phyloP scores from a whole-genome alignment of 371 early-diverging fungal species.

The Nematocida displodere region DNA sequence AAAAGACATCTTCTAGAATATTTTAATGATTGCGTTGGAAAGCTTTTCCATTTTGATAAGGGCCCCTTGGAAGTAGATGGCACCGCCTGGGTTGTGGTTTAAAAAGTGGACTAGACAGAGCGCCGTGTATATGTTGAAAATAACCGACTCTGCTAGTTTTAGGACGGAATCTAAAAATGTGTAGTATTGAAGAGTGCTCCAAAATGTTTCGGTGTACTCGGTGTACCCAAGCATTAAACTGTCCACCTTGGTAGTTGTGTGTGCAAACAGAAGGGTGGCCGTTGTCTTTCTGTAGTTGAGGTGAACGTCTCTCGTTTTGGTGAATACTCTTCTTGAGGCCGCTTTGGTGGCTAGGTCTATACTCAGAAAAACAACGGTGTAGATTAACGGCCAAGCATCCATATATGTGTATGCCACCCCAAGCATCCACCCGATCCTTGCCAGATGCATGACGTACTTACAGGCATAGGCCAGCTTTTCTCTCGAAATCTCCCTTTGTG shows the following conservation, averaged over 20 bases:
- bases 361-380: too few relatives aligned
- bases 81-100: background rate
- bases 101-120: background rate
- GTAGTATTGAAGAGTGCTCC: too few relatives aligned
- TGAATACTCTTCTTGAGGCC: too few relatives aligned
- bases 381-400: too few relatives aligned
- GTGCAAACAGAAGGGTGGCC: too few relatives aligned
- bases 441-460: background rate
- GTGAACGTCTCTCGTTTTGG: too few relatives aligned
- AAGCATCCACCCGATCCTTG: background rate
- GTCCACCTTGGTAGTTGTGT: background rate
- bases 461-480: background rate
- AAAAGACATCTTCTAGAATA: background rate
- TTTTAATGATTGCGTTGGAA: constrained; percentile 6
- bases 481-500: background rate
- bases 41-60: constrained; percentile 36
- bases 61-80: background rate
- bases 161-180: too few relatives aligned
- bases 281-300: too few relatives aligned
- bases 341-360: too few relatives aligned
- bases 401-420: background rate
- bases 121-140: background rate
- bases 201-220: too few relatives aligned
- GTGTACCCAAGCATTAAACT: background rate
- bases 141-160: background rate